These are phyloP conservation scores for Triglochin maritima DNA, from an alignment of 106 monocot species.

Conservation along the genomic window DNA sequence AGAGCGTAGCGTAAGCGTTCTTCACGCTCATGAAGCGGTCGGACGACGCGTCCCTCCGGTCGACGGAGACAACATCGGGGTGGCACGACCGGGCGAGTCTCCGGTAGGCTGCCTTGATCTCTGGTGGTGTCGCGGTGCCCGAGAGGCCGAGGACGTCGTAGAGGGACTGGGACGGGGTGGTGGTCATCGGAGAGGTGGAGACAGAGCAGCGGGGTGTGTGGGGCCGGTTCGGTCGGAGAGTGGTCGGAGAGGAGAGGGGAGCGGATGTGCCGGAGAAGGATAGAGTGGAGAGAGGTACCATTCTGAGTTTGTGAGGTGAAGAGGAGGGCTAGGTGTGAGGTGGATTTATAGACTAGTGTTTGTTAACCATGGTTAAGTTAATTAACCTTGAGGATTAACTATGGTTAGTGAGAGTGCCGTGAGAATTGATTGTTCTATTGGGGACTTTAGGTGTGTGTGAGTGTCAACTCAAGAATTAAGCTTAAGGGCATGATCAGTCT, in stretches of 20 bases:
- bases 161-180: slow-evolving; percentile 1
- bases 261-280: not conserved
- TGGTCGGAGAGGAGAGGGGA: not conserved
- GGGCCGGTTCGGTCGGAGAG: not conserved
- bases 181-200: not conserved
- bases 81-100: slow-evolving; percentile 26
- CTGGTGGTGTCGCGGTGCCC: slow-evolving; percentile 13
- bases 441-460: no score
- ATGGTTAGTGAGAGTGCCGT: not conserved
- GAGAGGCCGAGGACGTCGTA: slow-evolving; percentile 28
- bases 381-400: not conserved
- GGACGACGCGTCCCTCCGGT: slow-evolving; percentile 13
- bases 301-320: not conserved
- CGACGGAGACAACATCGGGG: slow-evolving; percentile 24
- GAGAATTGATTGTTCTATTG: no score
- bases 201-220: not conserved
- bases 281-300: not conserved
- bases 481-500: no score
- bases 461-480: no score
- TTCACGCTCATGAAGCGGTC: slow-evolving; percentile 23
- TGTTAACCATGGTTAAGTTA: no score
- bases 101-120: slow-evolving; percentile 39
- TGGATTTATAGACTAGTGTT: no score
- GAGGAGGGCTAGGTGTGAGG: no score
- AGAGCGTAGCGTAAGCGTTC: slow-evolving; percentile 19